Conservation (phyloP, 2,329 filamentous ascomycete species). For the Rugonectria rugulosa region DNA sequence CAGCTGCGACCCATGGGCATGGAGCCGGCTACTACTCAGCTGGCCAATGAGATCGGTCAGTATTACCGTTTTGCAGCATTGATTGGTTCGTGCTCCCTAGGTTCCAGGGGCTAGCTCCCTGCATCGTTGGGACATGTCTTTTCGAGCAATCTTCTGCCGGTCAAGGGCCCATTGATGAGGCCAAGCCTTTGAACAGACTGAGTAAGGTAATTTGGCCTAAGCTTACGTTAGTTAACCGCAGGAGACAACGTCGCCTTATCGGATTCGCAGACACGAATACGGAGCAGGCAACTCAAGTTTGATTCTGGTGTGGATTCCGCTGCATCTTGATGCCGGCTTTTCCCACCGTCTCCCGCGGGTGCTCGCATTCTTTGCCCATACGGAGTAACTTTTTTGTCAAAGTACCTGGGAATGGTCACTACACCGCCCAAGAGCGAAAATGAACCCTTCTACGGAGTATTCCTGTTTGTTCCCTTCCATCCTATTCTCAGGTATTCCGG, state of each 20-base stretch:
- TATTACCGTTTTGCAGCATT: constrained; percentile 39
- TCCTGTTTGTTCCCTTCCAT: background rate
- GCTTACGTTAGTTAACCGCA: background rate
- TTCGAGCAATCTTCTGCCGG: constrained; percentile 19
- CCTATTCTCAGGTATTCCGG: background rate
- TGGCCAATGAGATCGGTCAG: constrained; percentile 38
- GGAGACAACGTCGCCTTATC: constrained; percentile 7
- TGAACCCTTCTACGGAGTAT: background rate
- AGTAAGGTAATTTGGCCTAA: too few species aligned
- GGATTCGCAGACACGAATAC: constrained; percentile 35
- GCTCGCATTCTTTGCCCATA: background rate
- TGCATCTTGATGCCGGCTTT: constrained; percentile 37
- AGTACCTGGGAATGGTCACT: constrained; percentile 10
- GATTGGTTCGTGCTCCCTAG: constrained; percentile 34
- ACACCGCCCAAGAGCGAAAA: constrained; percentile 6
- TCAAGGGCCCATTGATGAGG: background rate
- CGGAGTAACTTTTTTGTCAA: background rate
- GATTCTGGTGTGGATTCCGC: constrained; percentile 1
- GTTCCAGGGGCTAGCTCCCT: constrained; percentile 15
- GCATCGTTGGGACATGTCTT: constrained; percentile 1
- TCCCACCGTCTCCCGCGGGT: constrained; percentile 20
- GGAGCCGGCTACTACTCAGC: background rate
- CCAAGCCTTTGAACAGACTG: too few species aligned
- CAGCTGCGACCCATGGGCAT: constrained; percentile 9
- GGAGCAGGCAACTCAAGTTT: constrained; percentile 13